Evolutionary conservation across 2,329 filamentous ascomycete genomes (phyloP).

Genomic region (Furcasterigmium furcatum): DNA sequence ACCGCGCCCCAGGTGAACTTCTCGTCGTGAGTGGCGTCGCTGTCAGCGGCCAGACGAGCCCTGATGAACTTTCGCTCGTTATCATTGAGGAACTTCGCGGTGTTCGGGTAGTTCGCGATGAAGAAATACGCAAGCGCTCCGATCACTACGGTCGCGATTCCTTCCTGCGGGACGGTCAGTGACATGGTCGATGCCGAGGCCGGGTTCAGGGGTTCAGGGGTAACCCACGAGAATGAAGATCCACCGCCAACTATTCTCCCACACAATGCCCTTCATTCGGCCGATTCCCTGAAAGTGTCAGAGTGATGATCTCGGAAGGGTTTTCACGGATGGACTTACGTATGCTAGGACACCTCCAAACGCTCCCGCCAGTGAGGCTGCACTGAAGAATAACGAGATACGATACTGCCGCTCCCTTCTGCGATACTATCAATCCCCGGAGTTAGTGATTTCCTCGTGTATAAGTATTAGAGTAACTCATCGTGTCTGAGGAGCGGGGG

Average conservation of each 20-base stretch:
- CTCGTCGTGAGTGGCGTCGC: constrained; percentile 67
- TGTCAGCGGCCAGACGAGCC: constrained; percentile 62
- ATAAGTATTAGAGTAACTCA: too few species aligned
- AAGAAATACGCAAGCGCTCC: constrained; percentile 51
- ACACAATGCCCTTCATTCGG: constrained; percentile 48
- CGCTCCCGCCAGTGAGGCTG: constrained; percentile 50
- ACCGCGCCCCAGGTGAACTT: constrained; percentile 68
- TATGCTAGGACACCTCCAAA: constrained; percentile 56
- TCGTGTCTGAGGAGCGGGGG: too few species aligned
- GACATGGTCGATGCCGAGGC: too few species aligned
- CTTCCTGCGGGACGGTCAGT: constrained; percentile 46
- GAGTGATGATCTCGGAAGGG: background rate
- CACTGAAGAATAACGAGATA: constrained; percentile 54
- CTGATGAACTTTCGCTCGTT: constrained; percentile 56
- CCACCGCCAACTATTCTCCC: constrained; percentile 52
- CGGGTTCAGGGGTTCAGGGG: background rate
- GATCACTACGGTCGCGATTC: constrained; percentile 51
- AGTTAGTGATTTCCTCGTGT: too few species aligned
- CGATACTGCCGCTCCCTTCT: constrained; percentile 50
- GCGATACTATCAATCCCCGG: constrained; percentile 45
- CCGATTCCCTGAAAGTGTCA: constrained; percentile 41
- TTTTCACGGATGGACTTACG: constrained; percentile 24
- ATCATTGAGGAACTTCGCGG: constrained; percentile 52
- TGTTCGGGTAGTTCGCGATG: constrained; percentile 64
- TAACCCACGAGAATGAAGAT: constrained; percentile 55